Base-by-base conservation (phyloP, 129 eudicot genomes). In the Lactuca sativa region DNA sequence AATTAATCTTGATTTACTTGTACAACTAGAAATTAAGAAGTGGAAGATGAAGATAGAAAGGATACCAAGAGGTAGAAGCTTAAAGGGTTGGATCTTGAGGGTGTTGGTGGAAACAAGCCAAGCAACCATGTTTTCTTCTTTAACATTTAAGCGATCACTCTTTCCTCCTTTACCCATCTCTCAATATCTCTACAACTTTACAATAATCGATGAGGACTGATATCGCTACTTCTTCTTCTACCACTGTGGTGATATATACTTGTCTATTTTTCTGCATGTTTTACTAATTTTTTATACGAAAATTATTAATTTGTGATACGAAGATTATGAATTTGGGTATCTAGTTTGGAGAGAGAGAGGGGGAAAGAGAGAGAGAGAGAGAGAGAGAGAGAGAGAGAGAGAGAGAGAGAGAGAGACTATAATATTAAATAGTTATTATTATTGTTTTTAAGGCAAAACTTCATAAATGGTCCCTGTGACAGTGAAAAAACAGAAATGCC, bases 81-180 rank as follows among this genome's bases (percentile, higher is more conserved):
- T 82, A 65, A 87, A 90, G 43, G 99, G 99, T n/a, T 62, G 90
- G 67, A 93, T 93, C 83, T 85, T 87, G 81, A 93, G 86, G 64
- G 80, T 78, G 76, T 90, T 85, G 47, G 87, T 73, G 4, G 93
- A 90, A 38, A 83, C 72, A n/a, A 90, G 84, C 95, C 97, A 93
- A 61, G 96, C 97, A 36, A 97, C 98, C 95, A 86, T 85, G 84
- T 93, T 90, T 76, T 85, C 84, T 67, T 84, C 85, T 71, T 61
- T 74, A 0, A 53, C 77, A 59, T 58, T 49, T 40, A 44, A 16
- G 49, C 48, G 34, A 3, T 52, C 82, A 4, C 41, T 71, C 49
- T 74, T 77, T 59, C 84, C 86, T 53, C 86, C 89, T 38, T 78
- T 81, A 17, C 92, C 89, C 89, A 86, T 86, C 4, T 54, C 55